Percentiles rank a stretch among this genome's conserved stretches.
phyloP scores from a whole-genome alignment of 106 monocot genomes.

The Cymbidium sinense region DNA sequence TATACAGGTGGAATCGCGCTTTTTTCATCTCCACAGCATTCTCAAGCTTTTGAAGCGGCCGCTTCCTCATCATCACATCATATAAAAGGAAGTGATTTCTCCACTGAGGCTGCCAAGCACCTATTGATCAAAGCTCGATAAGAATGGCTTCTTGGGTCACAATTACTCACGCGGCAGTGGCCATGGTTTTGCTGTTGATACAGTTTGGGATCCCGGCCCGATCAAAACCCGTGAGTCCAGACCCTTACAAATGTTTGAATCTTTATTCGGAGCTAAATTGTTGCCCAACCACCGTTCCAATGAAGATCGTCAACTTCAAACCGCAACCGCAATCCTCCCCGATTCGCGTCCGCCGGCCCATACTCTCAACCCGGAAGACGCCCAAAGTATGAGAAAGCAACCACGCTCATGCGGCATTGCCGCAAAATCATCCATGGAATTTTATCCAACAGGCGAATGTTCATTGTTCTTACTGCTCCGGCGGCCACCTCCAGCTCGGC shows the following conservation, averaged over 20 bases:
- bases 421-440: constrained; percentile 36
- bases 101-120: background rate
- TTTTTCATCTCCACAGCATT: too few relatives aligned
- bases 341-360: constrained; percentile 46
- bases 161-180: background rate
- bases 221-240: background rate
- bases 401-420: constrained; percentile 30
- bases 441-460: constrained; percentile 43
- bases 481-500: background rate
- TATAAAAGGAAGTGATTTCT: too few relatives aligned
- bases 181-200: background rate
- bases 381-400: constrained; percentile 34
- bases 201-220: background rate
- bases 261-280: background rate
- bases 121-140: too few relatives aligned
- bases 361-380: constrained; percentile 14
- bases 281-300: constrained; percentile 11
- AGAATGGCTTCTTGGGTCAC: background rate
- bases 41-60: too few relatives aligned
- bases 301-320: constrained; percentile 18
- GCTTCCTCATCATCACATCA: too few relatives aligned
- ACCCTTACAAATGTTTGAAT: background rate
- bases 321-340: constrained; percentile 10
- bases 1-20: too few relatives aligned
- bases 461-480: background rate